A percentile compares a stretch with the other conserved stretches of the same genome.
phyloP scores from a whole-genome alignment of 1,139 yeast species.

The Yamadazyma atmosphaerica region DNA sequence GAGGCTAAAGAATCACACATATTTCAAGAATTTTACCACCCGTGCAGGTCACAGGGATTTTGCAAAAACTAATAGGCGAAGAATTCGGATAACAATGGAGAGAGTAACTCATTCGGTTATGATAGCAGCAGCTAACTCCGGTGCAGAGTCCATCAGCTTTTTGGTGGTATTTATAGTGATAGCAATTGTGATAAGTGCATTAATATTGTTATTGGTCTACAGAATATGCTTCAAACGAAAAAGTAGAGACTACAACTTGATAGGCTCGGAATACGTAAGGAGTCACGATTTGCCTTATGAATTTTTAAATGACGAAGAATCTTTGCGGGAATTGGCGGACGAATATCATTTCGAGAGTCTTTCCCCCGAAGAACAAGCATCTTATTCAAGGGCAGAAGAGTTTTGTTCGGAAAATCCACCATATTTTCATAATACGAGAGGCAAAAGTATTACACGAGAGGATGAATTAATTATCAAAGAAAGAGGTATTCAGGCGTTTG shows the following conservation, averaged over 20 bases:
- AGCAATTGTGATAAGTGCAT: constrained; percentile 14
- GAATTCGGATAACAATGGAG: no score
- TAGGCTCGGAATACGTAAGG: constrained; percentile 21
- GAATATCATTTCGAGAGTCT: constrained; percentile 38
- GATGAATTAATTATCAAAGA: constrained; percentile 38
- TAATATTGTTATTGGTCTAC: constrained; percentile 17
- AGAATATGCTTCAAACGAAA: constrained; percentile 7
- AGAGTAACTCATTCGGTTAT: no score
- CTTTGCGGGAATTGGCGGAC: constrained; percentile 34
- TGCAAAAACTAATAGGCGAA: no score
- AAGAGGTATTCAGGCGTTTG: constrained; percentile 42
- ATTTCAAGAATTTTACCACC: no score
- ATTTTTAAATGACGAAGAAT: constrained; percentile 45
- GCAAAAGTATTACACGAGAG: constrained; percentile 32
- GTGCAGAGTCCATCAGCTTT: constrained; percentile 8
- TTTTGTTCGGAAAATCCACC: constrained; percentile 36
- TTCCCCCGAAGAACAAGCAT: constrained; percentile 46
- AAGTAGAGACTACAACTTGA: constrained; percentile 19
- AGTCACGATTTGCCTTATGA: constrained; percentile 34
- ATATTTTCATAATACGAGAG: constrained; percentile 29
- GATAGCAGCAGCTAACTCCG: no score
- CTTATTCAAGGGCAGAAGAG: constrained; percentile 37
- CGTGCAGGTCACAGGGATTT: background rate
- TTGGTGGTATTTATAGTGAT: constrained; percentile 16
- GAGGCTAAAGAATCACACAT: background rate